Evolutionary conservation across 2,329 filamentous ascomycete species (phyloP).

Genomic region (Bimuria novae-zelandiae): DNA sequence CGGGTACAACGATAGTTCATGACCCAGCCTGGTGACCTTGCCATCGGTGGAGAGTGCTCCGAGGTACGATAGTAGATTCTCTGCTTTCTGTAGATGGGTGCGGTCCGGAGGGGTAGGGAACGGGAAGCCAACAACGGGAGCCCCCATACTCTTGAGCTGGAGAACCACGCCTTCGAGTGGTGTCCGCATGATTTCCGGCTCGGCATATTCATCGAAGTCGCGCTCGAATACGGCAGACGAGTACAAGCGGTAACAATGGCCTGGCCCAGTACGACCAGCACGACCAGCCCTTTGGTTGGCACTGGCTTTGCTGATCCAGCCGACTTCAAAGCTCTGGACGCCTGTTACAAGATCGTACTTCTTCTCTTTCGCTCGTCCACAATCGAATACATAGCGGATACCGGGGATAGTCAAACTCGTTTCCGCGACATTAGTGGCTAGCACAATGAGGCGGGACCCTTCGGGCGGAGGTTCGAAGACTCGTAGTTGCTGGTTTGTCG

Average conservation of each 20-base stretch:
- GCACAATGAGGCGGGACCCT: conserved; percentile 79
- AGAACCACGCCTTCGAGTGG: conserved; percentile 89
- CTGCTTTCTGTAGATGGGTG: conserved; percentile 76
- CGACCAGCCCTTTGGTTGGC: conserved; percentile 90
- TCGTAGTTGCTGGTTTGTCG: conserved; percentile 85
- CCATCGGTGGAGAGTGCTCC: conserved; percentile 75
- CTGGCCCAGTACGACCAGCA: conserved; percentile 92
- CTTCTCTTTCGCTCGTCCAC: conserved; percentile 88
- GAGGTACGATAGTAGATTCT: conserved; percentile 83
- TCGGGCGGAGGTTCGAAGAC: conserved; percentile 88
- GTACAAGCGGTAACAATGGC: conserved; percentile 93
- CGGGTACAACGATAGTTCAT: conserved; percentile 85
- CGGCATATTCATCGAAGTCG: conserved; percentile 82
- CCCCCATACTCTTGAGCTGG: conserved; percentile 92
- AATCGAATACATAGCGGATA: conserved; percentile 94
- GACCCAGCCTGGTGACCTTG: conserved; percentile 77
- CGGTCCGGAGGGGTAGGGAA: conserved; percentile 90
- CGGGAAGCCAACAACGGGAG: conserved; percentile 91
- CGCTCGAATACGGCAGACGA: conserved; percentile 92
- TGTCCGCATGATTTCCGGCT: conserved; percentile 87
- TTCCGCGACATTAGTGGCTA: conserved; percentile 96
- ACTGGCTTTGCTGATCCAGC: conserved; percentile 97
- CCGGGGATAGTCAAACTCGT: conserved; percentile 96
- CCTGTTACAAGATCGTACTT: conserved; percentile 86
- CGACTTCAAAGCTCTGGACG: conserved; percentile 92